A percentile compares a stretch with the other conserved stretches of the same genome.
Evolutionary conservation across 108 stramenopile species (phyloP).

Genomic region (Epithemia pelagica): DNA sequence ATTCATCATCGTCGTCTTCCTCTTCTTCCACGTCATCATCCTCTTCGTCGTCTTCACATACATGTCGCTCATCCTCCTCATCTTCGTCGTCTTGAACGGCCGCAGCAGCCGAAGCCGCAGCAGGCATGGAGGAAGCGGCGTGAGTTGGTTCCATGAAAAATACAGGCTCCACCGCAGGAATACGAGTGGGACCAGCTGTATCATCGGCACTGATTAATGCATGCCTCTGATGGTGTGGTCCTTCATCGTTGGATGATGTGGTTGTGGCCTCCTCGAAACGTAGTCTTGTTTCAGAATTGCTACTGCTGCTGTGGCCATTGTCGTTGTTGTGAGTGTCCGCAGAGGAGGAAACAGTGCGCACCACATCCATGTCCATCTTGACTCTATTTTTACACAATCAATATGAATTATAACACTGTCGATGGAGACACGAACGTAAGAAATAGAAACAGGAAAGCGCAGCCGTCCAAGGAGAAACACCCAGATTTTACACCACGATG

Average conservation of each 20-base stretch:
- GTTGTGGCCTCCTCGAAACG: background rate
- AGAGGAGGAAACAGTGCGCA: no score
- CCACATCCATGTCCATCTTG: no score
- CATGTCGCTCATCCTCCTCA: background rate
- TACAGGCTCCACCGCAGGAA: background rate
- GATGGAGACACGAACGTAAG: no score
- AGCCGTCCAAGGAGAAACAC: no score
- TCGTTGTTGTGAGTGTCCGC: no score
- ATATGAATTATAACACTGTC: no score
- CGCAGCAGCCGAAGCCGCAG: background rate
- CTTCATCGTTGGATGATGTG: background rate
- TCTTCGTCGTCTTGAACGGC: background rate
- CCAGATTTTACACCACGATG: no score
- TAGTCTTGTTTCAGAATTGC: background rate
- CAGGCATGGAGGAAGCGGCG: background rate
- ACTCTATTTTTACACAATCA: no score
- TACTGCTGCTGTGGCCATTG: background rate
- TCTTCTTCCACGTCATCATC: background rate
- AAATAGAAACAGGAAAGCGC: no score
- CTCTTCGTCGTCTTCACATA: background rate
- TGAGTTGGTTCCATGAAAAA: no score
- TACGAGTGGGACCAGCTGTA: background rate
- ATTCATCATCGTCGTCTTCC: conserved; percentile 50
- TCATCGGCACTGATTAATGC: background rate
- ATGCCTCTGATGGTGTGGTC: background rate